Percentiles rank a stretch among this genome's conserved stretches.
phyloP scores from a whole-genome alignment of 2,329 filamentous ascomycete species.

The Cercospora sp. region DNA sequence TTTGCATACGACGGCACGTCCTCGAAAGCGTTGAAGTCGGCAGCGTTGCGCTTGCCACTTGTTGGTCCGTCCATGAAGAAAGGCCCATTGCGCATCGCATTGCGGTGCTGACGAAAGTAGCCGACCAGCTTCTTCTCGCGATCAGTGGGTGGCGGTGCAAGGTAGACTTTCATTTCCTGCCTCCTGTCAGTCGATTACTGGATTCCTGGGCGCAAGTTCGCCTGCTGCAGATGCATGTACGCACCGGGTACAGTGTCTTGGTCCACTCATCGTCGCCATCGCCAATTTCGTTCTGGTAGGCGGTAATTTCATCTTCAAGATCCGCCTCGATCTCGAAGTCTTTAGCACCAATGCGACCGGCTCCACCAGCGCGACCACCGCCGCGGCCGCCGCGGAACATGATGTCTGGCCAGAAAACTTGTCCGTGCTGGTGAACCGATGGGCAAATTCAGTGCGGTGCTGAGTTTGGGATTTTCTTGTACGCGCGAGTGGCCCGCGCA shows the following conservation, averaged over 20 bases:
- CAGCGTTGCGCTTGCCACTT: constrained; percentile 51
- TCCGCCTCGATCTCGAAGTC: constrained; percentile 27
- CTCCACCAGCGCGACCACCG: constrained; percentile 19
- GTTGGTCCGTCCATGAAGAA: constrained; percentile 26
- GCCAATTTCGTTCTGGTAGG: constrained; percentile 14
- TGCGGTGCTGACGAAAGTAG: constrained; percentile 19
- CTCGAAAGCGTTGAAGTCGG: constrained; percentile 58
- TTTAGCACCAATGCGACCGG: constrained; percentile 15
- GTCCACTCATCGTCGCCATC: constrained; percentile 24
- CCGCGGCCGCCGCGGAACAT: constrained; percentile 25
- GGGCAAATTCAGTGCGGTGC: neutral
- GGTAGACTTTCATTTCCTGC: constrained; percentile 15
- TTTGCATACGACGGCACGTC: constrained; percentile 46
- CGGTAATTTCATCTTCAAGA: constrained; percentile 26
- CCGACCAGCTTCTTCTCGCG: constrained; percentile 19
- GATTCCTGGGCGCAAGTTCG: neutral
- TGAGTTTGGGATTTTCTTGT: neutral
- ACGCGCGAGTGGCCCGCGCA: neutral
- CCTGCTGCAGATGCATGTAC: neutral
- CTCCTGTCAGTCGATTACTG: neutral
- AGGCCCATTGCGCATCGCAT: constrained; percentile 23
- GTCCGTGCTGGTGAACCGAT: neutral
- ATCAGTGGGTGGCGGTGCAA: constrained; percentile 19
- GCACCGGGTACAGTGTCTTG: constrained; percentile 27
- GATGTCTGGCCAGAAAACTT: neutral